Base-by-base conservation (phyloP, 768 basidiomycete genomes). In the Trametes meyenii region DNA sequence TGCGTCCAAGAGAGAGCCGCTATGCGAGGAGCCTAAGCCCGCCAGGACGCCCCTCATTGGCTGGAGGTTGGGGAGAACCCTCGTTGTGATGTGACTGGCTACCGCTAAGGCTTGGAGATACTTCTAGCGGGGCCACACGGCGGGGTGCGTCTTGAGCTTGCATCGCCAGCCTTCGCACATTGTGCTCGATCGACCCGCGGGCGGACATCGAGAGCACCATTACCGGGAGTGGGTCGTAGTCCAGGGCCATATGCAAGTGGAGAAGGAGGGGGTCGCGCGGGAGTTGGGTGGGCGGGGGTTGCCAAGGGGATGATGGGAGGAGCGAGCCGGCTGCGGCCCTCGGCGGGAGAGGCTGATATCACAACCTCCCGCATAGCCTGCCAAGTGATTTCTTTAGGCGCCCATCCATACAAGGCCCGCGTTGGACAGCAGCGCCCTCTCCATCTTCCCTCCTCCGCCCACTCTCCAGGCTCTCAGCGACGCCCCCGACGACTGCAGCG, bases 401-500 rank as follows among this genome's bases (percentile, higher is more conserved):
- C 58, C 42, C 62, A 52, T 55, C 49, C 52, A 33, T 33, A 33
- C 62, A 60, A 58, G 59, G 52, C 23, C 7, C 50, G 46, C 50
- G 1, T 13, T 23, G 16, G 17, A 10, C 44, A 44, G 6, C 21
- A n/a, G 44, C 53, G 11, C 17, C 50, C 10, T 23, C 5, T n/a
- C 24, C 21, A 46, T 39, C 39, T 46, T 48, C 38, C 51, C 58
- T 21, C 43, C 62, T 53, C 23, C 58, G 45, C 49, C 52, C 51
- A 16, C 52, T 38, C 17, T 50, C 64, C 33, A 46, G 48, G 35
- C 58, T 38, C 54, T 58, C 63, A 58, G 39, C 68, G 63, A 65
- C 67, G 64, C 62, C 64, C 56, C 58, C 65, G 64, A 66, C 69
- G 66, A 64, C 62, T 50, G 49, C 60, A 60, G 64, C 66, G 61